Evolutionary conservation across 2,329 filamentous ascomycete genomes (phyloP), one percentile per base, ranked within the genome.

Genomic region (Claviceps monticola): DNA sequence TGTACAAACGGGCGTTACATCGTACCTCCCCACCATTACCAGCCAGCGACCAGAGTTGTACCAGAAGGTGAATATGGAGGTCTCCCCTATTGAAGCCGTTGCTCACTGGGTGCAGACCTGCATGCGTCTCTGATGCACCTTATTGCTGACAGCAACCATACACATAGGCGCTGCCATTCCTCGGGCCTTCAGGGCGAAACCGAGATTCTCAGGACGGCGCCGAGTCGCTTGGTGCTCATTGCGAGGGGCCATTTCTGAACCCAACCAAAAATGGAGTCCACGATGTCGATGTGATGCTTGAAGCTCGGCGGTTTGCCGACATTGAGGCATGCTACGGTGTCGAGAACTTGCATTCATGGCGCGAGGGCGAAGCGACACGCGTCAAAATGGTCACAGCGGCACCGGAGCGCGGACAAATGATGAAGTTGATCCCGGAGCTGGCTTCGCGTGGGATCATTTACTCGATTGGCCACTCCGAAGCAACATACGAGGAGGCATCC

Each of bases 161-260:
- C 23, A 14, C 6, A 16, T 42, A 81, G 72, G 78, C 84, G 8
- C 76, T 95, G 16, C 88, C 86, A 16, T 84, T 83, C 60, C 78
- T 95, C 11, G 86, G 81, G 0, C 87, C 88, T 1, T 87, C 84
- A 0, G 83, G 83, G 16, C 63, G 66, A 53, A 60, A 66, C 14
- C 78, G 86, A 56, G 66, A 75, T 49, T 71, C 86, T 37, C 66
- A 73, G 42, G 79, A 87, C 56, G 90, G 90, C 46, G 82, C 88
- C 47, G 89, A 95, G 68, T 93, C 87, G 0, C 78, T 96, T 14
- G 90, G 90, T 34, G 89, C 89, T 3, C 90, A 96, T 62, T 86
- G 87, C 63, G 90, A 96, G 73, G 90, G 90, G 0, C 90, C 90
- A 0, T 96, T 96, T 68, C 74, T 96, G 51, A 87, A 74, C 60